A percentile compares a stretch with the other conserved stretches of the same genome.
Conservation (phyloP, 2,329 filamentous ascomycete genomes). For the Colletotrichum higginsianum region DNA sequence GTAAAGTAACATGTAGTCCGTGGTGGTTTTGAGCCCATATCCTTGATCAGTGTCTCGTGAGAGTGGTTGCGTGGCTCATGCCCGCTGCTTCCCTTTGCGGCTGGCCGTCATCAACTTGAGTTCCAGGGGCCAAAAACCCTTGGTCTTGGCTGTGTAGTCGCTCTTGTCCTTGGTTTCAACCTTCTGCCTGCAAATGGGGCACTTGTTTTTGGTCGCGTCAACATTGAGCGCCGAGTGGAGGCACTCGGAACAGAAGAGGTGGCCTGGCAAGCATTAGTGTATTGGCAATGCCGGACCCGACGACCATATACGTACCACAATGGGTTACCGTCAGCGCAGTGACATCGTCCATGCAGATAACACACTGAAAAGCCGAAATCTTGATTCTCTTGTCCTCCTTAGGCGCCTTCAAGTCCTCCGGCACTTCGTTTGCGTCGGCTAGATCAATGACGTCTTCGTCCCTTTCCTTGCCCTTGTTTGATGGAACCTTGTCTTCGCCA, state of each 20-base stretch:
- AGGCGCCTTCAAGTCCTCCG: constrained; percentile 59
- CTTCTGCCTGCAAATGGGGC: constrained; percentile 75
- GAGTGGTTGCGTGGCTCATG: constrained; percentile 14
- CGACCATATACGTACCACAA: constrained; percentile 68
- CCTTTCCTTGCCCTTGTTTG: constrained; percentile 46
- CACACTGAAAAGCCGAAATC: constrained; percentile 73
- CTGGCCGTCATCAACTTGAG: constrained; percentile 74
- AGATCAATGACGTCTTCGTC: constrained; percentile 56
- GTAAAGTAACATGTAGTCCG: constrained; percentile 5
- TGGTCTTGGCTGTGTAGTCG: constrained; percentile 61
- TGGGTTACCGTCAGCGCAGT: constrained; percentile 74
- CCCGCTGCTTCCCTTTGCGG: constrained; percentile 63
- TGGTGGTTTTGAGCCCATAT: background rate
- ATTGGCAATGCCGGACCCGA: background rate
- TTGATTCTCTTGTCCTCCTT: constrained; percentile 66
- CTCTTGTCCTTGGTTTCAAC: constrained; percentile 64
- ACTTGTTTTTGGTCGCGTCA: constrained; percentile 69
- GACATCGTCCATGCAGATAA: constrained; percentile 77
- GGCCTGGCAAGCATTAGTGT: constrained; percentile 59
- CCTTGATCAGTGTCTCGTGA: background rate
- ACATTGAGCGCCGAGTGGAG: constrained; percentile 73
- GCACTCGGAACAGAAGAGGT: constrained; percentile 76
- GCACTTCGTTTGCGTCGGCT: constrained; percentile 60
- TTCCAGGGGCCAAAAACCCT: constrained; percentile 71
- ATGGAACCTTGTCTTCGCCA: constrained; percentile 44